Evolutionary conservation across 805 yeast species (phyloP), one percentile per base, ranked within the genome.

Genomic region (Suhomyces kilbournensis): DNA sequence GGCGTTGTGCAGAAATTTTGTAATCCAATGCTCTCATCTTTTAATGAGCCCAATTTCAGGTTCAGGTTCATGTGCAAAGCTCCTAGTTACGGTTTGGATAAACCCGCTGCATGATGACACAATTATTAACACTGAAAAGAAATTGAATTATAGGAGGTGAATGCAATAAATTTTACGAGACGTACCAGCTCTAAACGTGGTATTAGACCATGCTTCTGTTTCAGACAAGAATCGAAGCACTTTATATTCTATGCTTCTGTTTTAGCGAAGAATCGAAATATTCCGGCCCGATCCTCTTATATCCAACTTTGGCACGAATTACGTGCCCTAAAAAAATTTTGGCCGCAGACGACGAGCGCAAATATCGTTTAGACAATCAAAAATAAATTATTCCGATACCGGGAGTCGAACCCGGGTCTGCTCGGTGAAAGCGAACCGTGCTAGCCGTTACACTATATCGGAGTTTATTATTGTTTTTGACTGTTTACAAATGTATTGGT

Each of bases 351-450:
- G 25, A 22, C 25, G 25, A 22, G n/a, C n/a, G n/a, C n/a, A n/a
- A n/a, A n/a, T n/a, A n/a, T n/a, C n/a, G n/a, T n/a, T n/a, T n/a
- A n/a, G n/a, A n/a, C n/a, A n/a, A n/a, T n/a, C 7, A 3, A 50
- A 61, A 56, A 43, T 54, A 56, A n/a, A n/a, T n/a, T 52, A 52
- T 79, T 83, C 88, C 88, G 86, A 81, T 82, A 77, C 88, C 86
- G 88, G 88, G 88, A 82, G 86, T 84, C 87, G 88, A 84, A 84
- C 88, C 87, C 88, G 86, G 84, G 82, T 77, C 74, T 83, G 85
- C 87, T 81, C 87, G 86, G 88, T 83, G 87, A 83, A 83, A 83
- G 87, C 86, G 86, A 81, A 80, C 85, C 86, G 83, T 83, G 86
- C 81, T 83, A 82, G 84, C 87, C 87, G 85, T 82, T 83, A 83